Conservation (phyloP, 352 stramenopile species). For the Phytophthora syringae region DNA sequence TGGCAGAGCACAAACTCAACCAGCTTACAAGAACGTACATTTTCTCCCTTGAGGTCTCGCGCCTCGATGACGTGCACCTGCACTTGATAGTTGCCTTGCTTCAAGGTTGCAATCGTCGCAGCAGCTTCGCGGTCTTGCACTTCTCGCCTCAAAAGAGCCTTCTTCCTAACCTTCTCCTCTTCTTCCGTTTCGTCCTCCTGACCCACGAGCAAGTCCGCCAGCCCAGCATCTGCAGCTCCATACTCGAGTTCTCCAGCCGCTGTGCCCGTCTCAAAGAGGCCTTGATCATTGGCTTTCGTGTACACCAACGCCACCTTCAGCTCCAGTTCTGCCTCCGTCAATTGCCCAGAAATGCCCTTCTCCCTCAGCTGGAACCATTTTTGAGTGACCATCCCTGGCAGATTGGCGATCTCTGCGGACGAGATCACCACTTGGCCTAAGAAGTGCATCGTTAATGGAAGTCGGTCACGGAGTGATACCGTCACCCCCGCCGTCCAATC, state of each 20-base stretch:
- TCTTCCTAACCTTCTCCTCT: constrained; percentile 43
- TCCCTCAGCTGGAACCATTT: constrained; percentile 65
- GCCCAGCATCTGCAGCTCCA: constrained; percentile 5
- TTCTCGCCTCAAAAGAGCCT: constrained; percentile 46
- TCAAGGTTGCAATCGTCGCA: constrained; percentile 53
- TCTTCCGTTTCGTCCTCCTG: constrained; percentile 85
- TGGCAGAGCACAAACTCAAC: too few relatives aligned
- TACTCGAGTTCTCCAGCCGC: constrained; percentile 24
- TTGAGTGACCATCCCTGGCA: constrained; percentile 66
- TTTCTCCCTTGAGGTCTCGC: constrained; percentile 88
- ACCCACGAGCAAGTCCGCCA: constrained; percentile 48
- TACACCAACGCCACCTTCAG: constrained; percentile 78
- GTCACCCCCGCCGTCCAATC: constrained; percentile 74
- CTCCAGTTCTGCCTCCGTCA: constrained; percentile 64
- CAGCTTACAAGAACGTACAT: constrained; percentile 50
- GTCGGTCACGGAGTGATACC: constrained; percentile 72
- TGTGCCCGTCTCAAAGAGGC: constrained; percentile 20
- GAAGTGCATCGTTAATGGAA: constrained; percentile 79
- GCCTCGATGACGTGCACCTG: constrained; percentile 90
- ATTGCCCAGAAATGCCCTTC: constrained; percentile 39
- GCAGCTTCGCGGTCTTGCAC: constrained; percentile 58
- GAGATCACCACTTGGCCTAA: constrained; percentile 68
- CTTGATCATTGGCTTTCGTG: constrained; percentile 64
- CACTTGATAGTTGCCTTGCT: constrained; percentile 84
- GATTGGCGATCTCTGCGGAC: constrained; percentile 55